Conservation (phyloP, 1,284 basidiomycete genomes). For the Schizopora paradoxa region DNA sequence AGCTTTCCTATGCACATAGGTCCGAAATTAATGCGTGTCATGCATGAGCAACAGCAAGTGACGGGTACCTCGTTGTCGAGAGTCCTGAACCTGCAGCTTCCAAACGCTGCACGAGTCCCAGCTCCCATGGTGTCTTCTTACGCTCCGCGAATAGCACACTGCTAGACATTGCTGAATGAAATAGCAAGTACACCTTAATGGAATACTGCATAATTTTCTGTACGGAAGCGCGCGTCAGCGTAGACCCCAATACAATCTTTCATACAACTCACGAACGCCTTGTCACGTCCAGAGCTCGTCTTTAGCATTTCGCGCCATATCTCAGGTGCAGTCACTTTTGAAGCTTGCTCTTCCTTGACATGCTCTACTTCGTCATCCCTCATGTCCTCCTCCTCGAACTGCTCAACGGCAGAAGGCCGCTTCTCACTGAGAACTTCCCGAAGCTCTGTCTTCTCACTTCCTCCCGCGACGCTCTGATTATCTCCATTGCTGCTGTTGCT, state of each 20-base stretch:
- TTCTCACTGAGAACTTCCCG: conserved; percentile 31
- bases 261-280: conserved; percentile 61
- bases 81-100: conserved; percentile 56
- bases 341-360: conserved; percentile 32
- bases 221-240: conserved; percentile 3
- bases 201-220: conserved; percentile 83
- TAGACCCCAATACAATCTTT: conserved; percentile 8
- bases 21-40: background rate
- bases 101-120: conserved; percentile 51
- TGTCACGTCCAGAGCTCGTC: conserved; percentile 72
- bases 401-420: conserved; percentile 35
- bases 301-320: conserved; percentile 73
- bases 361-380: conserved; percentile 17
- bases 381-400: conserved; percentile 30
- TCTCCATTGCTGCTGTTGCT: conserved; percentile 12
- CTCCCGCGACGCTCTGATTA: background rate
- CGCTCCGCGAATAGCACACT: conserved; percentile 41
- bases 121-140: conserved; percentile 46
- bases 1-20: conserved; percentile 49
- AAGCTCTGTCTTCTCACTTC: conserved; percentile 4
- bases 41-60: conserved; percentile 2
- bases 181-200: conserved; percentile 64
- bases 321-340: conserved; percentile 50
- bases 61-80: conserved; percentile 59
- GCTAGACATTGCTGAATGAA: conserved; percentile 50